These are phyloP conservation scores for Zalaria obscura DNA, from an alignment of 2,329 filamentous ascomycete genomes.

Conservation along the genomic window DNA sequence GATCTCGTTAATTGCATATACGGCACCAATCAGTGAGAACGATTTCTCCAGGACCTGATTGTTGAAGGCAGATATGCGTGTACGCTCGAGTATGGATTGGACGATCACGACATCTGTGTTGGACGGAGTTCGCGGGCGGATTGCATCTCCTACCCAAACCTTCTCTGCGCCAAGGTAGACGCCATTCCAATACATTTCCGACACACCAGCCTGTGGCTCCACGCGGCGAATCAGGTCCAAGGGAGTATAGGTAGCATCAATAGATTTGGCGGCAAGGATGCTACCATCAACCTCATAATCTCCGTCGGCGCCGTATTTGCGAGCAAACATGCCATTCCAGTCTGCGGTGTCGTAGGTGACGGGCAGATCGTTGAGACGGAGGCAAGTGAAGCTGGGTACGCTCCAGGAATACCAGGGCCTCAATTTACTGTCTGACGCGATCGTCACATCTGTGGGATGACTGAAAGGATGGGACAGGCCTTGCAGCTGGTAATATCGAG, in stretches of 20 bases:
- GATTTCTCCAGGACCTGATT: slow-evolving; percentile 11
- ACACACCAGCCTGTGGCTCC: slow-evolving; percentile 19
- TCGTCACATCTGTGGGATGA: slow-evolving; percentile 7
- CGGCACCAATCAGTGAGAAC: slow-evolving; percentile 33
- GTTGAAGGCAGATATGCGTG: slow-evolving; percentile 10
- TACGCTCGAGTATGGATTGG: slow-evolving; percentile 25
- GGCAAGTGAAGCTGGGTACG: slow-evolving; percentile 35
- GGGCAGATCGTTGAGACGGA: slow-evolving; percentile 25
- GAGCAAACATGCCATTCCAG: slow-evolving; percentile 30
- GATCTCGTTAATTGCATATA: slow-evolving; percentile 34
- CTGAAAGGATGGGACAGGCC: slow-evolving; percentile 25
- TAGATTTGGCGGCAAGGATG: slow-evolving; percentile 41
- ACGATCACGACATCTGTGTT: slow-evolving; percentile 34
- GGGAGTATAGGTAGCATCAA: slow-evolving; percentile 41
- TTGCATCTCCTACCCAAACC: slow-evolving; percentile 43
- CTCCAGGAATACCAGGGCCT: slow-evolving; percentile 47
- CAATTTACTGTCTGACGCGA: slow-evolving; percentile 28
- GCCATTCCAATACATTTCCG: slow-evolving; percentile 36
- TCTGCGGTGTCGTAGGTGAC: slow-evolving; percentile 35
- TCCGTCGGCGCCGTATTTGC: slow-evolving; percentile 26
- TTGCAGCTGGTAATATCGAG: slow-evolving; percentile 15
- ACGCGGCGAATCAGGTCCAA: slow-evolving; percentile 32
- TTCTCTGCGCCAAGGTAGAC: slow-evolving; percentile 46
- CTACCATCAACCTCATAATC: slow-evolving; percentile 42
- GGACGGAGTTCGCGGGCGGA: slow-evolving; percentile 33